phyloP scores from a whole-genome alignment of 345 rosid genomes.

The Hibiscus syriacus region DNA sequence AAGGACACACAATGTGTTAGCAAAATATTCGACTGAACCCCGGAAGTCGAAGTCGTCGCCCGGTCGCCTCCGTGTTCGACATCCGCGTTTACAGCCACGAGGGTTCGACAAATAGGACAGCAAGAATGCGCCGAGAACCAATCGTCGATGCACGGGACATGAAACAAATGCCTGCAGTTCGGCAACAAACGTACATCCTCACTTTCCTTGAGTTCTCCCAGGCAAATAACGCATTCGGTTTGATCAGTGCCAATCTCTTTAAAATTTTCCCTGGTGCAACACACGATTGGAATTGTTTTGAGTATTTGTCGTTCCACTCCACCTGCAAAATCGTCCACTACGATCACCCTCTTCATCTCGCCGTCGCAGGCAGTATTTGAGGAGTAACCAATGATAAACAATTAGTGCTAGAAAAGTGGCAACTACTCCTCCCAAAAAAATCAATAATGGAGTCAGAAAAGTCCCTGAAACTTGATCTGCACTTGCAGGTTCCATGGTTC shows the following conservation, averaged over 20 bases:
- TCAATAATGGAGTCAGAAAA: slow-evolving; percentile 28
- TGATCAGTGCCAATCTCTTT: slow-evolving; percentile 11
- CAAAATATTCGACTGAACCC: slow-evolving; percentile 2
- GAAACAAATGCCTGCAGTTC: slow-evolving; percentile 62
- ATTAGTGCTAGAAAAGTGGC: slow-evolving; percentile 18
- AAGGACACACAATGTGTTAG: slow-evolving; percentile 17
- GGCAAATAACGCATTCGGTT: slow-evolving; percentile 44
- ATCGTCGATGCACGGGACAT: slow-evolving; percentile 54
- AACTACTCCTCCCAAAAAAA: slow-evolving; percentile 29
- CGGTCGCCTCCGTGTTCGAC: background rate
- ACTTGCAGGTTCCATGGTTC: slow-evolving; percentile 14
- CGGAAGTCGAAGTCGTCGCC: background rate
- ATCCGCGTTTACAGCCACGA: background rate
- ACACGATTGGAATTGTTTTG: slow-evolving; percentile 28
- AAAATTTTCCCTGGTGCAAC: slow-evolving; percentile 12
- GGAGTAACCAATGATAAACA: slow-evolving; percentile 29
- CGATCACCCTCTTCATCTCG: background rate
- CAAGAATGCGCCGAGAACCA: slow-evolving; percentile 57
- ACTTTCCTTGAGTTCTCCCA: slow-evolving; percentile 41
- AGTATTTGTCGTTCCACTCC: slow-evolving; percentile 35
- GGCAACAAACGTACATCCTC: slow-evolving; percentile 57
- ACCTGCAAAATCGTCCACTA: background rate
- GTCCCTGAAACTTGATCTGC: slow-evolving; percentile 4
- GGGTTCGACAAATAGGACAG: slow-evolving; percentile 62
- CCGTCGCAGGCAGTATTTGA: slow-evolving; percentile 20